Conservation (phyloP, 2,329 filamentous ascomycete species). For the Pseudocercospora ulei region DNA sequence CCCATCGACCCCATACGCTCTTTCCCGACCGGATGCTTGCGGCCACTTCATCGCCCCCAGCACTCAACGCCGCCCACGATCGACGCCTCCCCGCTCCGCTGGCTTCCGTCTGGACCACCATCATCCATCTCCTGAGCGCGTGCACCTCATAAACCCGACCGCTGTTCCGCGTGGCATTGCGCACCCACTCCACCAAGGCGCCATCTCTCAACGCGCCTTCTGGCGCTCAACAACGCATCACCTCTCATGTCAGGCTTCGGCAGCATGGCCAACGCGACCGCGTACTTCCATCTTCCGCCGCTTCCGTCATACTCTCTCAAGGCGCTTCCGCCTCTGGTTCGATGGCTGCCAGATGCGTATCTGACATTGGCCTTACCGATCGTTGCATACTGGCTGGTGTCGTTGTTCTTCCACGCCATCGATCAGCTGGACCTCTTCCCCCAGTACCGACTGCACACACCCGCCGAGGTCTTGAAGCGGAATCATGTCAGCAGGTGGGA, state of each 20-base stretch:
- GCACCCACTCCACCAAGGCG: background rate
- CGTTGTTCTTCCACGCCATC: constrained; percentile 75
- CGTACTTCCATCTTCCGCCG: constrained; percentile 60
- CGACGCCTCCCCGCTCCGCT: constrained; percentile 6
- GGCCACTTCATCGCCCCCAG: background rate
- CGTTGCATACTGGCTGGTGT: constrained; percentile 78
- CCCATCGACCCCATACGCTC: constrained; percentile 16
- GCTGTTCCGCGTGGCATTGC: no score
- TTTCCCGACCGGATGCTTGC: constrained; percentile 9
- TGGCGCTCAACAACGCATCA: no score
- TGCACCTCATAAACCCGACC: no score
- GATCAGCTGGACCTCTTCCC: constrained; percentile 79
- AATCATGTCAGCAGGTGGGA: constrained; percentile 80
- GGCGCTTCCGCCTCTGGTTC: constrained; percentile 60
- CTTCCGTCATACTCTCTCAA: constrained; percentile 70
- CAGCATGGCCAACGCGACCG: constrained; percentile 38
- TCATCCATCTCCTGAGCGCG: constrained; percentile 9
- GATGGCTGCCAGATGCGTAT: constrained; percentile 72
- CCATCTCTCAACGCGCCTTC: constrained; percentile 9
- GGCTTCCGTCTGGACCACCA: constrained; percentile 7
- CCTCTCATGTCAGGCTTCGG: constrained; percentile 2
- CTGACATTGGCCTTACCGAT: constrained; percentile 67
- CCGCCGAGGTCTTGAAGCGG: constrained; percentile 75
- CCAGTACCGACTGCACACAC: constrained; percentile 88
- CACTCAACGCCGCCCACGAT: background rate